Percentiles rank a stretch among this genome's conserved stretches.
Evolutionary conservation across 139 green algal genomes (phyloP).

Genomic region (Ulvella scutata): DNA sequence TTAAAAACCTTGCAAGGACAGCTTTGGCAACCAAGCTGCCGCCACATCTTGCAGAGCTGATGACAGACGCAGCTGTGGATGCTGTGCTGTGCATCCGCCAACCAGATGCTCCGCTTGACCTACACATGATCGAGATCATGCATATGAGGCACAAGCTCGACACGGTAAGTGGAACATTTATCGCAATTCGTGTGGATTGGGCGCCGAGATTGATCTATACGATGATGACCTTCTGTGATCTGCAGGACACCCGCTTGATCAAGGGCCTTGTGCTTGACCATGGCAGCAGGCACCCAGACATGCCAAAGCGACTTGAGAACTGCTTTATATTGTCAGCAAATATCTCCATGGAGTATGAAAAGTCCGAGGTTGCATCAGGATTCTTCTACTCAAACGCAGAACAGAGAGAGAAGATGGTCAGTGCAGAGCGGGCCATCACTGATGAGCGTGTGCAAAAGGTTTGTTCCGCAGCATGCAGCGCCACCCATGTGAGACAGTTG

Average conservation of each 20-base stretch:
- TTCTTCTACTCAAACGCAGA: constrained; percentile 97
- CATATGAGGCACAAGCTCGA: constrained; percentile 96
- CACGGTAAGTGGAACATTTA: constrained; percentile 1
- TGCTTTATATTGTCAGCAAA: constrained; percentile 89
- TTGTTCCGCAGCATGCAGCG: no score
- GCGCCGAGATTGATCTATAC: background rate
- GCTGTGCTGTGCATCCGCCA: constrained; percentile 63
- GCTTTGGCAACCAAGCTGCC: constrained; percentile 83
- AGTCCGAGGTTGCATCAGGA: constrained; percentile 89
- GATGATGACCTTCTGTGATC: background rate
- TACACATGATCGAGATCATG: constrained; percentile 99
- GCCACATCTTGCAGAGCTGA: constrained; percentile 64
- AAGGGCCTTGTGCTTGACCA: constrained; percentile 94
- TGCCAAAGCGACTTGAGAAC: constrained; percentile 89
- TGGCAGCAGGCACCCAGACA: constrained; percentile 90
- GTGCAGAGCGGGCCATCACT: constrained; percentile 76
- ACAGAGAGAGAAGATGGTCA: constrained; percentile 93
- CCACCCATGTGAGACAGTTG: no score
- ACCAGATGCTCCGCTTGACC: constrained; percentile 69
- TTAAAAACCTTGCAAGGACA: constrained; percentile 82
- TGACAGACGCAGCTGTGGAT: constrained; percentile 82
- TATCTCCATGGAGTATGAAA: constrained; percentile 98
- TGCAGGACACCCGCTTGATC: constrained; percentile 75
- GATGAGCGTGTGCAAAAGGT: constrained; percentile 77
- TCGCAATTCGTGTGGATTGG: background rate